Evolutionary conservation across 176 grass and related monocot genomes (phyloP).

Genomic region (Rhynchospora tenuis): DNA sequence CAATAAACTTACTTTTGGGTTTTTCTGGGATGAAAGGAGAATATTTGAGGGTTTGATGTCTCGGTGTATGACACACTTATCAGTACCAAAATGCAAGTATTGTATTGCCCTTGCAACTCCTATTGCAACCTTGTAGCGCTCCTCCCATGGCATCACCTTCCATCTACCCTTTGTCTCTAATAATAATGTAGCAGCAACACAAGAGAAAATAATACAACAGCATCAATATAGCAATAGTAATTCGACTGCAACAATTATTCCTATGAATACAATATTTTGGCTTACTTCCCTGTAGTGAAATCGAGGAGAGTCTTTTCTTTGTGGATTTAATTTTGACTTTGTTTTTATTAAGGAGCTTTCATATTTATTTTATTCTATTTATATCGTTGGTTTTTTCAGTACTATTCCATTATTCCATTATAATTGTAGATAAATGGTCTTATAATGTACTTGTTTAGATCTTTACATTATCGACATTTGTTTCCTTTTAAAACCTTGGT

Average conservation of each 20-base stretch:
- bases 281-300: background rate
- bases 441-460: background rate
- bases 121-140: constrained; percentile 41
- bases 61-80: constrained; percentile 43
- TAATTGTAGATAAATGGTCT: background rate
- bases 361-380: background rate
- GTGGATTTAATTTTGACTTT: background rate
- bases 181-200: background rate
- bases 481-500: background rate
- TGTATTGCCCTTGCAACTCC: constrained; percentile 36
- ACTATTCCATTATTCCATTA: background rate
- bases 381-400: background rate
- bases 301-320: background rate
- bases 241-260: background rate
- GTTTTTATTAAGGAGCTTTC: background rate
- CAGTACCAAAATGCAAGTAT: constrained; percentile 36
- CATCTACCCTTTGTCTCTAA: constrained; percentile 18
- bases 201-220: background rate
- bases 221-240: background rate
- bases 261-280: background rate
- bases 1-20: constrained; percentile 33
- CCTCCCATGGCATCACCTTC: constrained; percentile 47
- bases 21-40: constrained; percentile 41
- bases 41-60: constrained; percentile 58
- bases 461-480: background rate